phyloP scores from a whole-genome alignment of 176 grass and related monocot genomes.

The Aegilops bicornis region DNA sequence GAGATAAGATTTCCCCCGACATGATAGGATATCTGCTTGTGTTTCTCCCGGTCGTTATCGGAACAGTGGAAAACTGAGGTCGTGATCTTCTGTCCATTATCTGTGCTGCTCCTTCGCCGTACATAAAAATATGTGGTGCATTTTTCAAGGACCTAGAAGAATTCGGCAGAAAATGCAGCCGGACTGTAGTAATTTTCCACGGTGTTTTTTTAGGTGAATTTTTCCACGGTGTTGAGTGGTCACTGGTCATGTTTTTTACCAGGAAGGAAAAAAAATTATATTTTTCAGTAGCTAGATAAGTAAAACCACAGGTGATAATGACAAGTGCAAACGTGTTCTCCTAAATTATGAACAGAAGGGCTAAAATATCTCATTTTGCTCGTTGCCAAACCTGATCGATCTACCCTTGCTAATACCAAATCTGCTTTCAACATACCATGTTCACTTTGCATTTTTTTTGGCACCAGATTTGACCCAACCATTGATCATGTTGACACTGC shows the following conservation, averaged over 20 bases:
- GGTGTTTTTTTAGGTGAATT: too few species aligned
- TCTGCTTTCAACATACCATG: not conserved
- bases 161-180: too few species aligned
- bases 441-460: not conserved
- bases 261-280: too few species aligned
- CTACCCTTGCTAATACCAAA: not conserved
- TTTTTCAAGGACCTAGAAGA: not conserved
- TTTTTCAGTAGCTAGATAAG: not conserved
- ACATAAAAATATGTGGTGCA: not conserved
- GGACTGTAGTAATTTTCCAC: too few species aligned
- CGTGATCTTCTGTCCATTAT: not conserved
- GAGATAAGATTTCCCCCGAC: conserved; percentile 17
- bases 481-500: not conserved
- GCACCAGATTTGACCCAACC: conserved; percentile 6
- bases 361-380: not conserved
- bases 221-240: too few species aligned
- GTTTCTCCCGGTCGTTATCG: conserved; percentile 7
- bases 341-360: not conserved
- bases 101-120: not conserved
- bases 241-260: too few species aligned
- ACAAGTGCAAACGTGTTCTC: not conserved
- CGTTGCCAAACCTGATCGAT: not conserved
- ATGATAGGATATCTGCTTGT: not conserved
- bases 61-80: not conserved
- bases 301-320: not conserved